These are phyloP conservation scores for Wickerhamomyces queroliae DNA, from an alignment of 805 yeast genomes.

Conservation along the genomic window DNA sequence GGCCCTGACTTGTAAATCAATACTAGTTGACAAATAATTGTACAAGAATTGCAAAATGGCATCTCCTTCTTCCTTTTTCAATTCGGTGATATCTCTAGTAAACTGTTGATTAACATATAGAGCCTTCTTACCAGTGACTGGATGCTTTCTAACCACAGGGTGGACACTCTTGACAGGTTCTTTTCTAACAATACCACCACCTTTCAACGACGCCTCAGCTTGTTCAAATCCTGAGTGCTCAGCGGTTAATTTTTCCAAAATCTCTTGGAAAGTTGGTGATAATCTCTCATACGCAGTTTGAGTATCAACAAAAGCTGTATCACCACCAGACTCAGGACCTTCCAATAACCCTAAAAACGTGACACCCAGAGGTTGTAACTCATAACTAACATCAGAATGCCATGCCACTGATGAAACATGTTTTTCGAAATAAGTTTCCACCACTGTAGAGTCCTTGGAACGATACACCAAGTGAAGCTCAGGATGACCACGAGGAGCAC, in stretches of 20 bases:
- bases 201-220: conserved; percentile 40
- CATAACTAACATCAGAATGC: conserved; percentile 55
- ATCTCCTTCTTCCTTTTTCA: conserved; percentile 44
- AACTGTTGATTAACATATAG: conserved; percentile 46
- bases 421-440: conserved; percentile 11
- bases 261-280: conserved; percentile 41
- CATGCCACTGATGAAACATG: conserved; percentile 22
- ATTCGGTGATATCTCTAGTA: conserved; percentile 47
- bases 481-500: conserved; percentile 48
- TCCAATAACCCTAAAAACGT: conserved; percentile 49
- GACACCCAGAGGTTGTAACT: conserved; percentile 49
- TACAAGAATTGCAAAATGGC: conserved; percentile 41
- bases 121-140: conserved; percentile 59
- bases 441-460: conserved; percentile 21
- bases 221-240: conserved; percentile 37
- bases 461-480: conserved; percentile 55
- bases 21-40: conserved; percentile 41
- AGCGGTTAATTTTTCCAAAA: conserved; percentile 39
- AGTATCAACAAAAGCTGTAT: conserved; percentile 48
- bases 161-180: conserved; percentile 26
- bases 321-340: conserved; percentile 46
- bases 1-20: conserved; percentile 19
- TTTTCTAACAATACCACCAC: conserved; percentile 43
- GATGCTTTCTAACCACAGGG: conserved; percentile 59
- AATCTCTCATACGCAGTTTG: conserved; percentile 48